Base-by-base conservation (phyloP, 179 eudicot genomes). In the Nepenthes alata region DNA sequence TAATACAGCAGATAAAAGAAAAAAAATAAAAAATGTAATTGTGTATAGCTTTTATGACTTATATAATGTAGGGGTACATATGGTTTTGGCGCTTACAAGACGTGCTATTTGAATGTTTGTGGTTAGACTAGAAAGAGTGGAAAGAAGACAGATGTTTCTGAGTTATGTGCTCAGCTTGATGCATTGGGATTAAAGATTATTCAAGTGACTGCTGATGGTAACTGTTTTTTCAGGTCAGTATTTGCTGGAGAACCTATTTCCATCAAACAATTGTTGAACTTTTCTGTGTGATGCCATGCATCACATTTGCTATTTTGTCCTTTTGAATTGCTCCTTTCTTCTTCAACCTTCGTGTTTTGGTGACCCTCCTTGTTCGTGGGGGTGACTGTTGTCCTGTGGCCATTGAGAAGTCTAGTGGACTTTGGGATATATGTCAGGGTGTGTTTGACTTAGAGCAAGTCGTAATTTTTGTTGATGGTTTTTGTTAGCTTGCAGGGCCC, bases 221-320 rank as follows among this genome's bases (percentile, higher is more conserved):
- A 91, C 73, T 91, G 98, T 74, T 86, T 91, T 66, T 91, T 91
- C 91, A 91, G 25, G 98, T 91, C 70, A 44, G 88, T 81, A 50
- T 50, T 13, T 50, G 53, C 13, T 41, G 5, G 45, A 7, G 45
- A 41, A 41, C 45, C 45, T 41, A 4, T 41, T 41, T 41, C 45
- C 25, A 25, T 25, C 25, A 25, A 25, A 25, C 25, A 25, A 25
- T 0, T 25, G 25, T 25, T 25, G 25, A 25, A 25, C 25, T 25
- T 25, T 25, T 25, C 25, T 25, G 25, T 25, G 25, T 25, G 25
- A 25, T 25, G 25, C 25, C 25, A 25, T 25, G 25, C 25, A 25
- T 25, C 25, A 25, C 25, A 25, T 25, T 25, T 25, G 25, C 25
- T 25, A 25, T 25, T 25, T 25, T 25, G 25, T 25, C 25, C 25